phyloP scores from a whole-genome alignment of 805 yeast genomes.

The Candida palmyrensis region DNA sequence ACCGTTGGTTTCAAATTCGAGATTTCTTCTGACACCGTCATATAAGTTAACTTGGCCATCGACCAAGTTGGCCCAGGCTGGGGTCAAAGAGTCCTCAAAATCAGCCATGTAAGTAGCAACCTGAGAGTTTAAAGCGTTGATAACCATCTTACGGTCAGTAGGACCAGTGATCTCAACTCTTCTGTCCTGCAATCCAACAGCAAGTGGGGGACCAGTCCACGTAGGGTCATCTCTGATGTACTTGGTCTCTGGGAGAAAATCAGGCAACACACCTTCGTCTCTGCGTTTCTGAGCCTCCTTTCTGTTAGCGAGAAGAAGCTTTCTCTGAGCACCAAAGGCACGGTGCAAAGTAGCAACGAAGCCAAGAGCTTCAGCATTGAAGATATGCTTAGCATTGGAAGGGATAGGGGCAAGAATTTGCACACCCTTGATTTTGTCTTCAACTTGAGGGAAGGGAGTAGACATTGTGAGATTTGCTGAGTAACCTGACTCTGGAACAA shows the following conservation, averaged over 20 bases:
- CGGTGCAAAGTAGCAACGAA: constrained; percentile 71
- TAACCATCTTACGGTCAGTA: constrained; percentile 77
- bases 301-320: constrained; percentile 56
- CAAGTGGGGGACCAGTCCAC: constrained; percentile 73
- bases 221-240: constrained; percentile 64
- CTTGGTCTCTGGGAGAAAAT: constrained; percentile 64
- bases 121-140: constrained; percentile 72
- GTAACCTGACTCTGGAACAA: constrained; percentile 5
- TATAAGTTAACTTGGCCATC: constrained; percentile 78
- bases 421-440: constrained; percentile 46
- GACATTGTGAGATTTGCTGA: constrained; percentile 22
- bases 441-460: constrained; percentile 41
- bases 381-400: constrained; percentile 46
- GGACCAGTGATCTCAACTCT: constrained; percentile 85
- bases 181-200: constrained; percentile 69
- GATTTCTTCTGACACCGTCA: constrained; percentile 69
- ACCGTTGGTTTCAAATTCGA: constrained; percentile 37
- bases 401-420: constrained; percentile 50
- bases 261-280: constrained; percentile 58
- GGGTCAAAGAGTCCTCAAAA: constrained; percentile 80
- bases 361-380: constrained; percentile 58
- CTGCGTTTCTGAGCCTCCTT: constrained; percentile 53
- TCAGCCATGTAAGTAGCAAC: constrained; percentile 85
- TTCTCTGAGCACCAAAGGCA: constrained; percentile 60
- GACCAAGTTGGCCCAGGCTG: constrained; percentile 76